These are phyloP conservation scores for Pseudotsuga menziesii DNA, from an alignment of 75 land plant species.

Conservation along the genomic window DNA sequence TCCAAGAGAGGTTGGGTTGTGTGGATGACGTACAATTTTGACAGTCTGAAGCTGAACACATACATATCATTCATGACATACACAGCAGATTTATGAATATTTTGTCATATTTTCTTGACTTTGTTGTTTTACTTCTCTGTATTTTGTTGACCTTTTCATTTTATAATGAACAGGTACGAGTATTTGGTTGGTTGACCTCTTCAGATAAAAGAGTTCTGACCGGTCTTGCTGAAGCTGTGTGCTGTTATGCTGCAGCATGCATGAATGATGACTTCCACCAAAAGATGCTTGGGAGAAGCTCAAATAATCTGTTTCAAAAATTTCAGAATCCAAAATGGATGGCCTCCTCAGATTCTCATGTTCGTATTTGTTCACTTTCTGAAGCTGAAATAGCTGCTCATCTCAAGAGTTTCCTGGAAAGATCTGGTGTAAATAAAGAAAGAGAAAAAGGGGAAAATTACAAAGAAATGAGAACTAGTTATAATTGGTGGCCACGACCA, in stretches of 20 bases:
- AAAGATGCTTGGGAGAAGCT: constrained; percentile 10
- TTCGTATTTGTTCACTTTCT: constrained; percentile 33
- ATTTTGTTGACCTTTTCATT: not conserved
- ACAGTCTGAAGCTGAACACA: not conserved
- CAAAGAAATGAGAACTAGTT: constrained; percentile 11
- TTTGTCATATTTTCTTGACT: not conserved
- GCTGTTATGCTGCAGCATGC: constrained; percentile 39
- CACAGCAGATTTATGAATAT: not conserved
- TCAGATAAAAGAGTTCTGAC: constrained; percentile 48
- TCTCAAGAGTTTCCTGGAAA: constrained; percentile 35
- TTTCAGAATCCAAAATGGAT: constrained; percentile 26
- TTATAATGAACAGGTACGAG: constrained; percentile 41
- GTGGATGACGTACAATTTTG: not conserved
- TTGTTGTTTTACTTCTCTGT: not conserved
- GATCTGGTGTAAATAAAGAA: constrained; percentile 14
- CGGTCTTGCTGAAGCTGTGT: constrained; percentile 57
- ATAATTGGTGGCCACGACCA: constrained; percentile 42
- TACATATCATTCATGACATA: not conserved
- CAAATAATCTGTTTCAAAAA: constrained; percentile 21
- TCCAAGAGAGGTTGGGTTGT: constrained; percentile 47
- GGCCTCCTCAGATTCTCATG: constrained; percentile 32
- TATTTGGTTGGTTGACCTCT: constrained; percentile 36
- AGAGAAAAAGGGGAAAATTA: constrained; percentile 7
- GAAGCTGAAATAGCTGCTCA: constrained; percentile 43
- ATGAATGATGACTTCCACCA: constrained; percentile 29